Evolutionary conservation across 371 early-diverging fungal species (phyloP), one percentile per base, ranked within the genome.

Genomic region (Synchytrium microbalum): DNA sequence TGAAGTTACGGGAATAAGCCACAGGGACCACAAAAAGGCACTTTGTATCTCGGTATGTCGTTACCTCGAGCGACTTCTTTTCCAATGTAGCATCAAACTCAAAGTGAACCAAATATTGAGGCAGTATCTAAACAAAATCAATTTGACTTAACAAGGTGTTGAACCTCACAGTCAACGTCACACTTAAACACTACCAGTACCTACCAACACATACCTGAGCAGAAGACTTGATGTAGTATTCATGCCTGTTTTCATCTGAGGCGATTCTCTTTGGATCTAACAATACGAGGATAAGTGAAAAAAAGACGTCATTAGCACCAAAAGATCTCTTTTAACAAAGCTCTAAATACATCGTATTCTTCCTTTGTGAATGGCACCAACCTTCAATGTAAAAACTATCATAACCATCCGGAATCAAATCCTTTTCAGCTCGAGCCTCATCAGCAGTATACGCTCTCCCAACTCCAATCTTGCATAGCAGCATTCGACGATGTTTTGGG

Each of bases 331-430:
- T n/a, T n/a, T n/a, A n/a, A n/a, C n/a, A n/a, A n/a, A n/a, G n/a
- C n/a, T n/a, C n/a, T n/a, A n/a, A n/a, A n/a, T n/a, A n/a, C n/a
- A n/a, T n/a, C n/a, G n/a, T n/a, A n/a, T n/a, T n/a, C n/a, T n/a
- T n/a, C 19, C 38, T 57, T 57, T 13, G 14, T 27, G 13, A 8
- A 60, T 23, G 19, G 16, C 23, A 8, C 52, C 3, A 58, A 78
- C 75, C 76, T 60, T 67, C 59, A 24, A 81, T 30, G 32, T 75
- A 75, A 61, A 76, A 81, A 53, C 76, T 76, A 59, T 81, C 78
- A 63, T 83, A 83, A 14, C 80, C 80, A 0, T 75, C 76, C 24
- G 83, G 83, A 0, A 80, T 25, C 1, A 58, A 31, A 3, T 62
- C 69, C 3, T 61, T 31, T 32, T 77, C 78, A 0, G 73, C 74